These are phyloP conservation scores for Psilocybe mexicana DNA, from an alignment of 1,284 basidiomycete genomes.

Conservation along the genomic window DNA sequence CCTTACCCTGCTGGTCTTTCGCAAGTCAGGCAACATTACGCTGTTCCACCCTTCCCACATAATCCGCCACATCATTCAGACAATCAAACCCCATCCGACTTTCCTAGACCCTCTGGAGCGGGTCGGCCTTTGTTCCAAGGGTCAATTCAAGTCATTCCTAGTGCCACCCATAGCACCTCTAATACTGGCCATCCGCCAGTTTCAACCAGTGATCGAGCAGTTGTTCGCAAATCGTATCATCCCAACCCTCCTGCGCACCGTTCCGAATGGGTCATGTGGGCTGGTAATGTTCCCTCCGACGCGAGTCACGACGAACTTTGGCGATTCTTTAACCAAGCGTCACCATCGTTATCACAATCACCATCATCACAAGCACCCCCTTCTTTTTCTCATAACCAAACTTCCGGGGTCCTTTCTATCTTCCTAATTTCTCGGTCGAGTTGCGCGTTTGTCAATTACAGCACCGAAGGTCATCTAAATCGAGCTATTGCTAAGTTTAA, in stretches of 20 bases:
- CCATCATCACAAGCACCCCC: not conserved
- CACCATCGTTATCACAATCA: not conserved
- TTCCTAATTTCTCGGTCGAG: conserved; percentile 92
- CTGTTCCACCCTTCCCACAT: not conserved
- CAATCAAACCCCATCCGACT: conserved; percentile 10
- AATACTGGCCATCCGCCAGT: conserved; percentile 12
- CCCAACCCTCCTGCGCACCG: conserved; percentile 70
- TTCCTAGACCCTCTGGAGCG: conserved; percentile 10
- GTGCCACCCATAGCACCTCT: conserved; percentile 14
- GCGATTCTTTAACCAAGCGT: conserved; percentile 72
- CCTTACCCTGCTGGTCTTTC: conserved; percentile 40
- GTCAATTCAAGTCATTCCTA: not conserved
- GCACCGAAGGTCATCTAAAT: conserved; percentile 61
- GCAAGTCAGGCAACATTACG: conserved; percentile 12
- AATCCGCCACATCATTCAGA: conserved; percentile 3
- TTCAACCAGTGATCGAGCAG: conserved; percentile 25
- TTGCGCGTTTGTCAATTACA: conserved; percentile 93
- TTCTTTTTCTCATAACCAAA: conserved; percentile 2
- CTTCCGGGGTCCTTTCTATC: conserved; percentile 76
- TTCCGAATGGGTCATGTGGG: conserved; percentile 97
- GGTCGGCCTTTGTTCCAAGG: not conserved
- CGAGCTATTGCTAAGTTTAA: conserved; percentile 76
- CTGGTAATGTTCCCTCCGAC: conserved; percentile 85
- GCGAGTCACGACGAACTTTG: conserved; percentile 87
- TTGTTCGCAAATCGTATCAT: conserved; percentile 52